phyloP scores from a whole-genome alignment of 331 rosid genomes.

The Malus hybrid region DNA sequence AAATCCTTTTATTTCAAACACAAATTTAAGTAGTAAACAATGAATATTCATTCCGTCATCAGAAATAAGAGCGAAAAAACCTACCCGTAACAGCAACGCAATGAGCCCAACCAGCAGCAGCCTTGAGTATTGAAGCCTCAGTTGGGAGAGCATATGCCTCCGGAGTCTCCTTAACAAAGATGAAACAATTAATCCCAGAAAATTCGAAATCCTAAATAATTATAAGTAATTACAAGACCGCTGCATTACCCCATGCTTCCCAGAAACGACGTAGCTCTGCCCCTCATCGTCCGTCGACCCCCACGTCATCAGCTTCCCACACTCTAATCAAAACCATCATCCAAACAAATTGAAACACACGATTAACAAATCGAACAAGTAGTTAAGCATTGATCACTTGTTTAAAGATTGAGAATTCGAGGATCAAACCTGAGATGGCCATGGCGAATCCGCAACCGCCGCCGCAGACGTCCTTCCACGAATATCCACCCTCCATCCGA shows the following conservation, averaged over 20 bases:
- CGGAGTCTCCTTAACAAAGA: conserved; percentile 63
- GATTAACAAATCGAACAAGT: not conserved
- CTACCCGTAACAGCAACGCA: conserved; percentile 68
- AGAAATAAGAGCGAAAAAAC: too few relatives aligned
- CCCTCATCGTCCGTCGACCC: conserved; percentile 72
- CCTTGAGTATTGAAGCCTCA: conserved; percentile 55
- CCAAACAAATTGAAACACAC: not conserved
- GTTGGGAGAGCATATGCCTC: conserved; percentile 60
- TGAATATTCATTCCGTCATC: not conserved
- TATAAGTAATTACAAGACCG: conserved; percentile 9
- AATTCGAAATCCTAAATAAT: conserved; percentile 9
- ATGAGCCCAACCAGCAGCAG: conserved; percentile 93
- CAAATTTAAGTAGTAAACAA: not conserved
- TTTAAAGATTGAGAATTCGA: conserved; percentile 12
- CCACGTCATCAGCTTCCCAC: conserved; percentile 82
- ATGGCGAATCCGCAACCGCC: conserved; percentile 92
- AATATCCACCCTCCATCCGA: conserved; percentile 25
- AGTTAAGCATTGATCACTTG: not conserved
- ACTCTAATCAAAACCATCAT: conserved; percentile 23
- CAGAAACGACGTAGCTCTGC: conserved; percentile 58
- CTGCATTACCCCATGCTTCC: conserved; percentile 79
- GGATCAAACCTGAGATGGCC: conserved; percentile 65
- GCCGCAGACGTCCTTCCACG: conserved; percentile 67
- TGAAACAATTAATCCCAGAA: conserved; percentile 37
- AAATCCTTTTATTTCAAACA: not conserved